Evolutionary conservation across 1,139 yeast species (phyloP), one percentile per base, ranked within the genome.

Genomic region (Nadsonia commutata): DNA sequence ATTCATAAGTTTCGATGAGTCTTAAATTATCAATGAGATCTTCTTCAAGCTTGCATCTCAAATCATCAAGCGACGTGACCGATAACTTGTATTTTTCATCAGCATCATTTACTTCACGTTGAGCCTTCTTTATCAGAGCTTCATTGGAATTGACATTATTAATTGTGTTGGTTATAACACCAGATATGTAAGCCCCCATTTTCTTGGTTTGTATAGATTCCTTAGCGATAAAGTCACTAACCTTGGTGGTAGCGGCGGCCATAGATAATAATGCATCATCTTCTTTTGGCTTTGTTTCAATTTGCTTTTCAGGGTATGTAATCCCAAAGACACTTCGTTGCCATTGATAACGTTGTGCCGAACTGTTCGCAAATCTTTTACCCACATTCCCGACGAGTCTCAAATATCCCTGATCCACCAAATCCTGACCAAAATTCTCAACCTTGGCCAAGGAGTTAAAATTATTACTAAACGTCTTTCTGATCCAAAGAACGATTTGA

Each of bases 341-440:
- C 93, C 94, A 82, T 59, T 82, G 94, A 56, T 81, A 82, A 52
- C 65, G 70, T 51, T 76, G 76, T 44, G 76, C 77, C 2, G 81
- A 71, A 2, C 86, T 76, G 58, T 80, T 80, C 23, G 78, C 80
- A 58, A 82, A 83, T 47, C 72, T 70, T 42, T 66, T 70, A 13
- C 68, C 66, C 31, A 64, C 64, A 41, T 58, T 61, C 1, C 80
- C 80, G 40, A 82, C 71, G 36, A 76, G 66, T 51, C 78, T 70
- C 23, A 83, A 58, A 49, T 76, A 80, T 0, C 82, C 86, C 43
- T 68, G 57, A 42, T 72, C 68, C 17, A 82, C 62, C 48, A 83
- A 66, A 50, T 78, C 84, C 59, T 80, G 90, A 19, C 94, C 94
- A 57, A 81, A 78, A 23, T 57, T 57, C 59, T 83, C 94, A 2